Evolutionary conservation across 163 green algal genomes (phyloP).

Genomic region (Scenedesmus sp.): DNA sequence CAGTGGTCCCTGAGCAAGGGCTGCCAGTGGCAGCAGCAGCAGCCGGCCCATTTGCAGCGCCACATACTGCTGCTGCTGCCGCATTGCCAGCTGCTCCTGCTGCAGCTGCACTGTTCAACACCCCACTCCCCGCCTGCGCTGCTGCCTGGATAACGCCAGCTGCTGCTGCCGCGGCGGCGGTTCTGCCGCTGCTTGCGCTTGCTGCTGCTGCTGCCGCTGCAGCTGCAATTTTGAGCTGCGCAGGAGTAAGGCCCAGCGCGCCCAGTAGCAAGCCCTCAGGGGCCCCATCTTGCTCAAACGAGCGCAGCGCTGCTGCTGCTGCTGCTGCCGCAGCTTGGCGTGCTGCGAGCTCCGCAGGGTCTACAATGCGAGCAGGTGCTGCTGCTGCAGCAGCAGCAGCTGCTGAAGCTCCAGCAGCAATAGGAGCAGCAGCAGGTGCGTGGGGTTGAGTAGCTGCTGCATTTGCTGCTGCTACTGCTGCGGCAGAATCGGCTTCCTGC

Average conservation of each 20-base stretch:
- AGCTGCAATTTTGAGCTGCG: not conserved
- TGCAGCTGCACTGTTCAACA: not conserved
- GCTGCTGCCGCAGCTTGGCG: not conserved
- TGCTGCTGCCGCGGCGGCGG: not conserved
- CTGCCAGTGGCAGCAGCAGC: not conserved
- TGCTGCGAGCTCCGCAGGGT: not conserved
- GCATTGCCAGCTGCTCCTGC: not conserved
- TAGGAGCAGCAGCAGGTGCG: not conserved
- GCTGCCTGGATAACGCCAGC: not conserved
- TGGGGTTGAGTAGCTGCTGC: not conserved
- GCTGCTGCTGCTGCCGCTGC: constrained; percentile 4
- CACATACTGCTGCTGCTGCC: constrained; percentile 8
- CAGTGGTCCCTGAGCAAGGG: not conserved
- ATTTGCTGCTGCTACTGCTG: constrained; percentile 11
- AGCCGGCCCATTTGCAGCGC: not conserved
- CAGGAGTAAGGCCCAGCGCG: not conserved
- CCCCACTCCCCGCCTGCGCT: not conserved
- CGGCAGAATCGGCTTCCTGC: not conserved
- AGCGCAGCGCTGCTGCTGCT: not conserved
- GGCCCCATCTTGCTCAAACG: not conserved
- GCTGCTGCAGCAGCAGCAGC: not conserved
- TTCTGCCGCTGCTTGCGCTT: not conserved
- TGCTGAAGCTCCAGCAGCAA: not conserved
- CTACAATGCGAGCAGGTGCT: not conserved
- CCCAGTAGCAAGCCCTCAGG: not conserved